Base-by-base conservation (phyloP, 129 eudicot genomes). In the Solidago caesia region DNA sequence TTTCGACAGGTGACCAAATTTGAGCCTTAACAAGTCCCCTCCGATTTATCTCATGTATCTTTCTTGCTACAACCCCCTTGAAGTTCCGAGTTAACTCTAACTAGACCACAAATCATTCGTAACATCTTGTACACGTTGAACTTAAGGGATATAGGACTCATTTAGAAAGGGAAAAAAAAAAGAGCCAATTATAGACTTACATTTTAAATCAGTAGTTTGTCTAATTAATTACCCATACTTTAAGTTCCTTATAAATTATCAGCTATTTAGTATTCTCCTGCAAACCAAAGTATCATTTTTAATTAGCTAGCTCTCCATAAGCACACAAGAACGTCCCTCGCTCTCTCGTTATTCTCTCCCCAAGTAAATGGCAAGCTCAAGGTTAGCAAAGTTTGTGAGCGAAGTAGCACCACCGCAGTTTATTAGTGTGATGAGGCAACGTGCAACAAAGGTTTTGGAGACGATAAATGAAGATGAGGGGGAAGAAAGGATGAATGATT, bases 331-430 rank as follows among this genome's bases (percentile, higher is more conserved):
- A 13, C 2, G 15, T 51, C 6, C 27, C 39, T 33, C 39, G 2
- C 65, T 42, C 26, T 15, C 53, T 15, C 53, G 33, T 7, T 41
- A 33, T 71, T 70, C n/a, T 29, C 48, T 33, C 39, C 14, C 70
- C 8, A 14, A 16, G 29, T 66, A 66, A 16, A 67, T 67, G 72
- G 72, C 56, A 10, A 46, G 15, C 56, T 67, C 57, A 47, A 45
- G 57, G 57, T 7, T 46, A 45, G 55, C 55, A 67, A 67, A 15
- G 9, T 67, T 67, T 46, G 58, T 67, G 29, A 71, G 68, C 0
- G 84, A 83, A 79, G 87, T 58, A 43, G 84, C 87, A 58, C 84
- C 82, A 60, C 76, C 80, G 21, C 80, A 76, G 16, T 57, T 80
- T 26, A 66, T 80, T 63, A 57, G 56, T 9, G 68, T 71, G 21